Evolutionary conservation across 768 basidiomycete species (phyloP).

Genomic region (Xanthoconium purpureum): DNA sequence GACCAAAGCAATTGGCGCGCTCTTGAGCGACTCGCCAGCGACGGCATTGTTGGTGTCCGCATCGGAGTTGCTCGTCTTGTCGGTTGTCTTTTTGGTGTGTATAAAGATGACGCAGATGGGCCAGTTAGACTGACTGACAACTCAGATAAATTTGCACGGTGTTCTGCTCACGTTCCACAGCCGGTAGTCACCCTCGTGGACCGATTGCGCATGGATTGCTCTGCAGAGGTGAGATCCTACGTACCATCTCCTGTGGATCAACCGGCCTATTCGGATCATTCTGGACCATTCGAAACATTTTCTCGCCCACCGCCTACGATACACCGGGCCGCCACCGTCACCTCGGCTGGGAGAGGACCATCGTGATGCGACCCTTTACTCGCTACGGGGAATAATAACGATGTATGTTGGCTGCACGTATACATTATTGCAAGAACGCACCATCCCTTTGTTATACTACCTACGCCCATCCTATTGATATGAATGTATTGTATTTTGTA

Average conservation of each 20-base stretch:
- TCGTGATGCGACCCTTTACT: slow-evolving; percentile 6
- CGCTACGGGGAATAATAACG: background rate
- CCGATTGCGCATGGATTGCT: slow-evolving; percentile 52
- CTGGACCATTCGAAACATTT: slow-evolving; percentile 34
- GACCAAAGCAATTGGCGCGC: slow-evolving; percentile 47
- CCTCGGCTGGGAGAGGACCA: slow-evolving; percentile 6
- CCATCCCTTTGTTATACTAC: slow-evolving; percentile 20
- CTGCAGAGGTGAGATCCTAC: slow-evolving; percentile 62
- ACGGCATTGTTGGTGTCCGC: slow-evolving; percentile 77
- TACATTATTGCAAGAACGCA: slow-evolving; percentile 21
- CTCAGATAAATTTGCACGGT: slow-evolving; percentile 15
- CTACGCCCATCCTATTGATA: slow-evolving; percentile 12
- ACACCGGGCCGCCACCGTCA: no score
- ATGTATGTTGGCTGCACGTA: slow-evolving; percentile 1
- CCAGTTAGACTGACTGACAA: slow-evolving; percentile 4
- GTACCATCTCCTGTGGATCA: slow-evolving; percentile 36
- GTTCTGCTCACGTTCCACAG: slow-evolving; percentile 28
- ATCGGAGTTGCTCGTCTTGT: slow-evolving; percentile 81
- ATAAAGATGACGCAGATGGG: background rate
- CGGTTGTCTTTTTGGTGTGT: slow-evolving; percentile 54
- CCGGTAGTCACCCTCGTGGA: slow-evolving; percentile 40
- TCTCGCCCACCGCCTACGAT: slow-evolving; percentile 36
- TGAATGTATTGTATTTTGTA: slow-evolving; percentile 21
- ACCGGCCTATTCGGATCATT: slow-evolving; percentile 7
- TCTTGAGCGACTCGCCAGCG: slow-evolving; percentile 56